Evolutionary conservation across 768 basidiomycete species (phyloP).

Genomic region (Punctularia strigosozonata): DNA sequence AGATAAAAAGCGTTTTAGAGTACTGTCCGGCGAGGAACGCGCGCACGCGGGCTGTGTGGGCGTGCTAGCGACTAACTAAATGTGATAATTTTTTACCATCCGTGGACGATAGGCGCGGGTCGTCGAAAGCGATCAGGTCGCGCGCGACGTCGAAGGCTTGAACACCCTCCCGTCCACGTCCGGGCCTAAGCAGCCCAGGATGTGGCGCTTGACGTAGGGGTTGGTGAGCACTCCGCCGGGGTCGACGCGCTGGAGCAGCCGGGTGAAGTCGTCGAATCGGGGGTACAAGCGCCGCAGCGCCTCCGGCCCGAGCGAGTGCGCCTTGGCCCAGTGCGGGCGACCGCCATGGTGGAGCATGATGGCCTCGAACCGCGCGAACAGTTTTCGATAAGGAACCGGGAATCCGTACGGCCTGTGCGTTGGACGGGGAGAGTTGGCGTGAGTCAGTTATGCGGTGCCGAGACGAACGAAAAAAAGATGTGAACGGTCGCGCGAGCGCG

Average conservation of each 20-base stretch:
- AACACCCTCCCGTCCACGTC: slow-evolving; percentile 33
- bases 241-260: slow-evolving; percentile 60
- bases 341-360: slow-evolving; percentile 63
- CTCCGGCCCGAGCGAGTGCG: slow-evolving; percentile 60
- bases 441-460: slow-evolving; percentile 4
- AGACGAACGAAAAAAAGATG: slow-evolving; percentile 1
- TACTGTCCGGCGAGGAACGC: too few relatives aligned
- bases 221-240: slow-evolving; percentile 72
- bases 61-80: too few relatives aligned
- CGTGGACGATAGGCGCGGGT: too few relatives aligned
- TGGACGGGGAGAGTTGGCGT: slow-evolving; percentile 3
- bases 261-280: slow-evolving; percentile 64
- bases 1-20: too few relatives aligned
- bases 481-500: too few relatives aligned
- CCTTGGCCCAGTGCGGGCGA: slow-evolving; percentile 94
- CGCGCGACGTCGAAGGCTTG: slow-evolving; percentile 26
- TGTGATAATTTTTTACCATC: too few relatives aligned
- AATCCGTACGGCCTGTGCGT: slow-evolving; percentile 68
- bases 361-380: slow-evolving; percentile 67
- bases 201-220: slow-evolving; percentile 80
- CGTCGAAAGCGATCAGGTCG: too few relatives aligned
- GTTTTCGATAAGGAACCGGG: slow-evolving; percentile 66
- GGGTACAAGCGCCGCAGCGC: slow-evolving; percentile 65
- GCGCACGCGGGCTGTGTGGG: too few relatives aligned
- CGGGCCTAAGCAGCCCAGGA: slow-evolving; percentile 47